Evolutionary conservation across 2,329 filamentous ascomycete species (phyloP), one percentile per base, ranked within the genome.

Genomic region (Eutypa lata): DNA sequence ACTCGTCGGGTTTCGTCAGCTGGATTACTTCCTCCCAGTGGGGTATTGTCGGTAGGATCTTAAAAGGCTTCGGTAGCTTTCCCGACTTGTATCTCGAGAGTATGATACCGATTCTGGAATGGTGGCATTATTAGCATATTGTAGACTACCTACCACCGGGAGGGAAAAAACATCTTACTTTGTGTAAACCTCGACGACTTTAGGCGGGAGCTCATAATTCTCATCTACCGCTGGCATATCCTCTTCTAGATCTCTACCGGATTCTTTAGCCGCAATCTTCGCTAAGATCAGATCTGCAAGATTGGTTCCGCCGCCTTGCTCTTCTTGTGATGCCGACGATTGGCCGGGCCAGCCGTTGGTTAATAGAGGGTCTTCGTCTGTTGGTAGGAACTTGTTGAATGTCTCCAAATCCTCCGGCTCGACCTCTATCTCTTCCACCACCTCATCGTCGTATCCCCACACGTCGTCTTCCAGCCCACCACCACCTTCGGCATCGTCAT

Each of bases 31-130:
- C 89, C 67, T 94, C 90, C 91, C 92, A 97, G 64, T 94, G 85
- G 7, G 91, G 91, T 14, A 97, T 84, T 1, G 91, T 92, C 2
- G 94, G 94, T 8, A 99, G 81, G 59, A 97, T 91, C 73, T 97
- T 97, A 80, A 99, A 96, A 0, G 93, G 93, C 73, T 99, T 99
- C 19, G 94, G 94, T 31, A 99, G 81, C 60, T 93, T 93, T n/a
- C 94, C 94, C 14, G 89, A 93, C 73, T 96, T 96, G 77, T 96
- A 97, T 59, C 93, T 85, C 24, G 90, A 91, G 54, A 99, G 81
- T 55, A 97, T 88, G 60, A 92, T 79, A 55, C 92, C 93, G 62
- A 96, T 87, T 75, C 87, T 91, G 44, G 57, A 21, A 18, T 7
- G 7, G 26, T 31, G 10, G 26, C 5, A 5, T 6, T 38, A 40